phyloP scores from a whole-genome alignment of 2,329 filamentous ascomycete genomes.

The Phaeosphaeriaceae sp. region DNA sequence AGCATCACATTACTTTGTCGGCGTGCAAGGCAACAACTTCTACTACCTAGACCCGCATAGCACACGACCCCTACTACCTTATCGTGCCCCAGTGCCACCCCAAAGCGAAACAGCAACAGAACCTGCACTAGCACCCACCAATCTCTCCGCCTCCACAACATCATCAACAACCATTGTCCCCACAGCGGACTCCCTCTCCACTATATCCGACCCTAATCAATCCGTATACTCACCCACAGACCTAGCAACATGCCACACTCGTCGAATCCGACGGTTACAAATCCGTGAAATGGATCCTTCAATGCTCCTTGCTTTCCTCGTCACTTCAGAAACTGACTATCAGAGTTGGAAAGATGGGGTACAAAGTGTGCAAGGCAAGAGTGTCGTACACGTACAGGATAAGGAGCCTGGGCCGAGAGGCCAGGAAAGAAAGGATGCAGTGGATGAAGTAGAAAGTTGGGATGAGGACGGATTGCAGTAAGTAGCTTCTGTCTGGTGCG shows the following conservation, averaged over 20 bases:
- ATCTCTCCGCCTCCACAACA: slow-evolving; percentile 21
- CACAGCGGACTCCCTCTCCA: background rate
- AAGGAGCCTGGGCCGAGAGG: slow-evolving; percentile 63
- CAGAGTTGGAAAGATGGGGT: slow-evolving; percentile 78
- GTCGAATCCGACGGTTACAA: slow-evolving; percentile 80
- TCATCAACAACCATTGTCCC: slow-evolving; percentile 33
- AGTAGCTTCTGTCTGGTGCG: no score
- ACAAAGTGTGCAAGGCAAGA: slow-evolving; percentile 73
- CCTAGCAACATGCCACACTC: slow-evolving; percentile 83
- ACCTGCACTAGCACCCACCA: slow-evolving; percentile 14
- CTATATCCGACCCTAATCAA: slow-evolving; percentile 39
- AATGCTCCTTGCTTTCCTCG: slow-evolving; percentile 94
- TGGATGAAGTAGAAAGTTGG: slow-evolving; percentile 89
- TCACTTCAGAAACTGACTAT: slow-evolving; percentile 84
- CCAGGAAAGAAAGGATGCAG: slow-evolving; percentile 70
- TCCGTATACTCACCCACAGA: slow-evolving; percentile 73
- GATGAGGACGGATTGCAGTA: slow-evolving; percentile 60
- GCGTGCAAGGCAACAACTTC: slow-evolving; percentile 75
- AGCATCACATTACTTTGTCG: slow-evolving; percentile 81
- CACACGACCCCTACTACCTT: slow-evolving; percentile 77
- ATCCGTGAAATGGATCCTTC: slow-evolving; percentile 96
- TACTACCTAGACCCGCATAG: slow-evolving; percentile 96
- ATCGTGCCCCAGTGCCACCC: slow-evolving; percentile 44
- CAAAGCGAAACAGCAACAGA: background rate
- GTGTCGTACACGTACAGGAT: slow-evolving; percentile 83